These are phyloP conservation scores for Geranium rotundifolium DNA, from an alignment of 345 rosid species.

Conservation along the genomic window DNA sequence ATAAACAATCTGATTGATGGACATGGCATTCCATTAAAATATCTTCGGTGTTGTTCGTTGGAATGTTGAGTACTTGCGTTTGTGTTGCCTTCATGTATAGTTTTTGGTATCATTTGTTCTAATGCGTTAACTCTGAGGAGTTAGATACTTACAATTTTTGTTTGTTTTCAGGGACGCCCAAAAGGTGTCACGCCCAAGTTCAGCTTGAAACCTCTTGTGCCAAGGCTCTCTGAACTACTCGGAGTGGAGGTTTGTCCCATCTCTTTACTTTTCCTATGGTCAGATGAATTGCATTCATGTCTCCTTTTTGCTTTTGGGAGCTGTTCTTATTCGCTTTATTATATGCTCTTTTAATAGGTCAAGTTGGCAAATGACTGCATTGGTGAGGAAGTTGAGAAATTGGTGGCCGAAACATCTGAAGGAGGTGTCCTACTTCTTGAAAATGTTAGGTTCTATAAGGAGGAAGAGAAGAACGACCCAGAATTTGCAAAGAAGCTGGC, in stretches of 20 bases:
- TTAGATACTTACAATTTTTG: neutral
- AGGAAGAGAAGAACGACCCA: conserved; percentile 90
- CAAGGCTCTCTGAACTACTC: conserved; percentile 72
- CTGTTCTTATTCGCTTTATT: neutral
- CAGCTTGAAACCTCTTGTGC: conserved; percentile 88
- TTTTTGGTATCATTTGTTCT: neutral
- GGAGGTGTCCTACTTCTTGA: conserved; percentile 85
- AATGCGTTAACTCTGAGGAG: neutral
- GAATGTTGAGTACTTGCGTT: no score
- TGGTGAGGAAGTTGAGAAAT: conserved; percentile 78
- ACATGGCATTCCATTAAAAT: no score
- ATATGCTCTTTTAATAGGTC: conserved; percentile 11
- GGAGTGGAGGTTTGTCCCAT: conserved; percentile 63
- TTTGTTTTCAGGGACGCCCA: conserved; percentile 64
- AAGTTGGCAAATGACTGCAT: conserved; percentile 79
- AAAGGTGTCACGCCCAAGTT: conserved; percentile 86
- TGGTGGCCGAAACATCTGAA: conserved; percentile 70
- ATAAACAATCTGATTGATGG: no score
- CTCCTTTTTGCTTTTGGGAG: neutral
- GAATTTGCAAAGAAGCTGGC: conserved; percentile 94
- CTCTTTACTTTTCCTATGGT: neutral
- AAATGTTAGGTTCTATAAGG: conserved; percentile 84
- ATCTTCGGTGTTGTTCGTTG: no score
- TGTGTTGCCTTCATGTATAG: neutral
- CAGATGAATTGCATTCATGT: neutral